Evolutionary conservation across 2,329 filamentous ascomycete species (phyloP).

Genomic region (Fusarium sp.): DNA sequence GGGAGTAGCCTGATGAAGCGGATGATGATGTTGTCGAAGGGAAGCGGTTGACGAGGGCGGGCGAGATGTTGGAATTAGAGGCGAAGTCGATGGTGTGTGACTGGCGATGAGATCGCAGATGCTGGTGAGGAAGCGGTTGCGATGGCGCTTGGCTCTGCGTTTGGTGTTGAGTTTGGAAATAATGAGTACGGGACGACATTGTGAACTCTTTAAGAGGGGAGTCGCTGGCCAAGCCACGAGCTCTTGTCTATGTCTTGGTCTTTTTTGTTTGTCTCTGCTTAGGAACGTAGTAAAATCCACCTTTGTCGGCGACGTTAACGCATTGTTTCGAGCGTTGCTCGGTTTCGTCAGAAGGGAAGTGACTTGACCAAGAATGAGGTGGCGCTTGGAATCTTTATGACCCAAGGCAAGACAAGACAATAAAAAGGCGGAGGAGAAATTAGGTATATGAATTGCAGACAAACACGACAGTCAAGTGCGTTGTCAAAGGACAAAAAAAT

Average conservation of each 20-base stretch:
- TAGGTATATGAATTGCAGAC: constrained; percentile 5
- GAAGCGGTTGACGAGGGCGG: constrained; percentile 65
- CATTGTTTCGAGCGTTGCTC: constrained; percentile 49
- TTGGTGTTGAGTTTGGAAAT: constrained; percentile 47
- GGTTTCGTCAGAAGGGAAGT: constrained; percentile 29
- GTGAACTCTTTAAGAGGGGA: constrained; percentile 40
- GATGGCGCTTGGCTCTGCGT: constrained; percentile 28
- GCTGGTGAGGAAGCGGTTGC: constrained; percentile 31
- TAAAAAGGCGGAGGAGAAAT: constrained; percentile 10
- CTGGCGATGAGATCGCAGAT: constrained; percentile 60
- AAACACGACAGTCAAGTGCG: constrained; percentile 26
- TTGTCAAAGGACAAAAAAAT: constrained; percentile 24
- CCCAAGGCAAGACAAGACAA: constrained; percentile 41
- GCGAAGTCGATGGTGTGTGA: constrained; percentile 62
- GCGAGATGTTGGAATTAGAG: constrained; percentile 54
- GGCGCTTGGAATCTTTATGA: constrained; percentile 26
- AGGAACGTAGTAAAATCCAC: constrained; percentile 37
- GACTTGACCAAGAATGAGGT: constrained; percentile 31
- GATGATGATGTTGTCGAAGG: constrained; percentile 77
- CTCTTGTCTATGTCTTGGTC: constrained; percentile 27
- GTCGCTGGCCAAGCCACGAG: constrained; percentile 37
- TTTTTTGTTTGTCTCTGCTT: constrained; percentile 17
- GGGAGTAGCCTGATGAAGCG: constrained; percentile 76
- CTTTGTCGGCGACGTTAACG: constrained; percentile 45
- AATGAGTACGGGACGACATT: constrained; percentile 69